A percentile compares a stretch with the other conserved stretches of the same genome.
Conservation (phyloP, 345 rosid genomes). For the Cardamine chenopodiifolia region DNA sequence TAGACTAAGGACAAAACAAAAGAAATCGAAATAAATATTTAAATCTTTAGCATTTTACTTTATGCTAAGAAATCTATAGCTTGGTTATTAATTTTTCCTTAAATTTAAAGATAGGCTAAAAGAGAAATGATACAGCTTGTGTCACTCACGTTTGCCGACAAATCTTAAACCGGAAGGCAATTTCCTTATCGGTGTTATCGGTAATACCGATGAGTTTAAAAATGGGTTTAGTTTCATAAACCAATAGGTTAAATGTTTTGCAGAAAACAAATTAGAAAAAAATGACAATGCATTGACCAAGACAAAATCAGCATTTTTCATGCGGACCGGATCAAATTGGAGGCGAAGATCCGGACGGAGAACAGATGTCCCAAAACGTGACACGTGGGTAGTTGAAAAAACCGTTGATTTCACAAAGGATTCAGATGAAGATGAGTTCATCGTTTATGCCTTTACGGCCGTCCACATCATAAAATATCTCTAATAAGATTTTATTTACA, state of each 20-base stretch:
- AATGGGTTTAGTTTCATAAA: background rate
- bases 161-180: conserved; percentile 16
- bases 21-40: background rate
- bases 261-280: background rate
- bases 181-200: background rate
- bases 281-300: background rate
- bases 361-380: background rate
- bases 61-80: background rate
- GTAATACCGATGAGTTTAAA: background rate
- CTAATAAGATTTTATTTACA: background rate
- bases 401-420: conserved; percentile 7
- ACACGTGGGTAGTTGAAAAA: conserved; percentile 3
- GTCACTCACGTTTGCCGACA: conserved; percentile 2
- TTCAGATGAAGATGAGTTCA: conserved; percentile 2
- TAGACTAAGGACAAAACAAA: conserved; percentile 40
- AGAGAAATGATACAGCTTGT: background rate
- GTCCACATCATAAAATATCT: conserved; percentile 33
- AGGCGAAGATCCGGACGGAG: background rate
- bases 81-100: too few species aligned
- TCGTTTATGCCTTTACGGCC: background rate
- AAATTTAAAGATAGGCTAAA: background rate
- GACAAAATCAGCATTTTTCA: background rate
- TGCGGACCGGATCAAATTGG: conserved; percentile 8
- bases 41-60: background rate
- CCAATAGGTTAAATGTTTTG: background rate